Evolutionary conservation across 2,329 filamentous ascomycete genomes (phyloP).

Genomic region (Coleophoma crateriformis): DNA sequence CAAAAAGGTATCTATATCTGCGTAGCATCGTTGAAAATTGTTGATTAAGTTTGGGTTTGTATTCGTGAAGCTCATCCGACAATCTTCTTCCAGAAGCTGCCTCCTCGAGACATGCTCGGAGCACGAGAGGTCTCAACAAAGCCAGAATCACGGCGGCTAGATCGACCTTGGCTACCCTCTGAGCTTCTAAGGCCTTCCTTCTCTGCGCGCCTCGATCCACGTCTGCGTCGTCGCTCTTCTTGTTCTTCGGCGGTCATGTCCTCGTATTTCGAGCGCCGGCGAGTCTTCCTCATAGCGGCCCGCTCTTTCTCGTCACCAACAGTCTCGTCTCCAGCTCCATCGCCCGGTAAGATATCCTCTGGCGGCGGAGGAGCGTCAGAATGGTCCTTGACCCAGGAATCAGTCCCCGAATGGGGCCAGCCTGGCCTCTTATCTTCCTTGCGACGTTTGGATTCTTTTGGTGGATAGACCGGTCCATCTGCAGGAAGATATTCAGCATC

Average conservation of each 20-base stretch:
- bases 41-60: too few species aligned
- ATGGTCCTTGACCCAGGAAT: slow-evolving; percentile 62
- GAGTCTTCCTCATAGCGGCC: slow-evolving; percentile 18
- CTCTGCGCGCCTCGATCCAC: slow-evolving; percentile 20
- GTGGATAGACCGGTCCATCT: slow-evolving; percentile 18
- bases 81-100: slow-evolving; percentile 35
- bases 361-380: slow-evolving; percentile 56
- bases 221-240: slow-evolving; percentile 20
- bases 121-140: slow-evolving; percentile 44
- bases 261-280: slow-evolving; percentile 19
- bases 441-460: slow-evolving; percentile 17
- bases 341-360: slow-evolving; percentile 25
- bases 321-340: slow-evolving; percentile 17
- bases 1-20: too few species aligned
- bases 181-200: slow-evolving; percentile 20
- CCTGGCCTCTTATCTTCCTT: slow-evolving; percentile 25
- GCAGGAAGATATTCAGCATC: slow-evolving; percentile 19
- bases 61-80: slow-evolving; percentile 9
- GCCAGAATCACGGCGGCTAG: slow-evolving; percentile 18
- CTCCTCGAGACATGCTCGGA: slow-evolving; percentile 62
- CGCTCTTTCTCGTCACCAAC: slow-evolving; percentile 20
- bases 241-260: slow-evolving; percentile 15
- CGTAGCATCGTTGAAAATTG: too few species aligned
- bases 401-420: slow-evolving; percentile 60
- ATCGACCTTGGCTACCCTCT: slow-evolving; percentile 25